phyloP scores from a whole-genome alignment of 2,329 filamentous ascomycete genomes.

The Coniochaeta sp. region DNA sequence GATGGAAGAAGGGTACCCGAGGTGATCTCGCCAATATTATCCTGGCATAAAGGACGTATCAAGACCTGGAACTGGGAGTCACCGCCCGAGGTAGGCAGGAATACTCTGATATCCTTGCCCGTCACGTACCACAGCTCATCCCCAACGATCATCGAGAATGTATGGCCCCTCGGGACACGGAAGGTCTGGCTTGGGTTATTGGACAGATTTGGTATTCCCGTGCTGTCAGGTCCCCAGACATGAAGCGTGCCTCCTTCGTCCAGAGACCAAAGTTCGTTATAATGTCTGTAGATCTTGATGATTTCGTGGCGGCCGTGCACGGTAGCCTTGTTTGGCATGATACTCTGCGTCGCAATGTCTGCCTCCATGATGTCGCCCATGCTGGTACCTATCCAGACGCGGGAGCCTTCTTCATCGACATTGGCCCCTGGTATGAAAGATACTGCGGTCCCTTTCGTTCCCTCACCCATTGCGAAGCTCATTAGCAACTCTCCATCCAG shows the following conservation, averaged over 20 bases:
- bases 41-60: conserved; percentile 60
- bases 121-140: conserved; percentile 81
- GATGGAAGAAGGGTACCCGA: conserved; percentile 70
- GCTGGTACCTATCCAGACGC: conserved; percentile 86
- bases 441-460: conserved; percentile 71
- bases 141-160: conserved; percentile 81
- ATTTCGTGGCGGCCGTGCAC: conserved; percentile 70
- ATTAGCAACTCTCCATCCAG: conserved; percentile 73
- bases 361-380: conserved; percentile 84
- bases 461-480: conserved; percentile 78
- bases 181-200: conserved; percentile 66
- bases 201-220: conserved; percentile 65
- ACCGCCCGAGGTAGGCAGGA: conserved; percentile 62
- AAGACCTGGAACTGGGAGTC: conserved; percentile 68
- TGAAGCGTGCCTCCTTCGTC: conserved; percentile 83
- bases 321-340: conserved; percentile 59
- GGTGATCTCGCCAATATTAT: conserved; percentile 77
- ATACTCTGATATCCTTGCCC: conserved; percentile 82
- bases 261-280: conserved; percentile 86
- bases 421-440: conserved; percentile 77
- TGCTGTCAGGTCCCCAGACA: conserved; percentile 73
- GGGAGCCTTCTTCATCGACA: conserved; percentile 71
- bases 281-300: conserved; percentile 76
- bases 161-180: conserved; percentile 72
- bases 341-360: conserved; percentile 66